Percentiles rank a stretch among this genome's conserved stretches.
phyloP scores from a whole-genome alignment of 2,329 filamentous ascomycete species.

The Botrytis squamosa region DNA sequence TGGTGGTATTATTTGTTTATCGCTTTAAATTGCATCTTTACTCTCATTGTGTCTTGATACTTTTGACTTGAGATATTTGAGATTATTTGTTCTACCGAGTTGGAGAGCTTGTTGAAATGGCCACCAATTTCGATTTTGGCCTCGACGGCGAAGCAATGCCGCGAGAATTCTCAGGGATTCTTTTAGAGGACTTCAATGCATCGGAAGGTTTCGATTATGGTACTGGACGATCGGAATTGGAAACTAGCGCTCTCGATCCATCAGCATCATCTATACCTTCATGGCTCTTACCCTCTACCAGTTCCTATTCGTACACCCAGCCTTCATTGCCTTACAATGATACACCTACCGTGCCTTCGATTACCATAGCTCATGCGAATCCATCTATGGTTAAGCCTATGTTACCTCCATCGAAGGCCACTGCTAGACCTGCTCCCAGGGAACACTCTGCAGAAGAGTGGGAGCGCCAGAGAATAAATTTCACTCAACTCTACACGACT shows the following conservation, averaged over 20 bases:
- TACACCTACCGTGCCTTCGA: neutral
- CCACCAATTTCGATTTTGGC: neutral
- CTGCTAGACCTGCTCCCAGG: neutral
- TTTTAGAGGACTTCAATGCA: too few relatives aligned
- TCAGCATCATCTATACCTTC: neutral
- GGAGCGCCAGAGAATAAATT: neutral
- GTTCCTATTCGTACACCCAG: too few relatives aligned
- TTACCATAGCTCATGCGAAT: neutral
- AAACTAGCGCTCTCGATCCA: neutral
- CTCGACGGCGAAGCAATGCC: too few relatives aligned
- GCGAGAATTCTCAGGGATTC: neutral
- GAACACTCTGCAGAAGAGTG: neutral
- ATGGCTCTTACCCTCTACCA: neutral
- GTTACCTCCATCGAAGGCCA: neutral
- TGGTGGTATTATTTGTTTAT: neutral
- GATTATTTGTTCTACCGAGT: neutral
- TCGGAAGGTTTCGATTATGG: neutral
- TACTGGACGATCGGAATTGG: neutral
- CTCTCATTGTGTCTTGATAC: neutral
- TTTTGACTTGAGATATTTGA: neutral
- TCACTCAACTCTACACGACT: neutral
- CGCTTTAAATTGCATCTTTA: neutral
- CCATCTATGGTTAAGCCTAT: neutral
- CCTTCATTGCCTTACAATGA: neutral
- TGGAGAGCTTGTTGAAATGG: neutral